A percentile compares a stretch with the other conserved stretches of the same genome.
These are phyloP conservation scores for Chlorella sp. DNA, from an alignment of 139 green algal genomes.

Conservation along the genomic window DNA sequence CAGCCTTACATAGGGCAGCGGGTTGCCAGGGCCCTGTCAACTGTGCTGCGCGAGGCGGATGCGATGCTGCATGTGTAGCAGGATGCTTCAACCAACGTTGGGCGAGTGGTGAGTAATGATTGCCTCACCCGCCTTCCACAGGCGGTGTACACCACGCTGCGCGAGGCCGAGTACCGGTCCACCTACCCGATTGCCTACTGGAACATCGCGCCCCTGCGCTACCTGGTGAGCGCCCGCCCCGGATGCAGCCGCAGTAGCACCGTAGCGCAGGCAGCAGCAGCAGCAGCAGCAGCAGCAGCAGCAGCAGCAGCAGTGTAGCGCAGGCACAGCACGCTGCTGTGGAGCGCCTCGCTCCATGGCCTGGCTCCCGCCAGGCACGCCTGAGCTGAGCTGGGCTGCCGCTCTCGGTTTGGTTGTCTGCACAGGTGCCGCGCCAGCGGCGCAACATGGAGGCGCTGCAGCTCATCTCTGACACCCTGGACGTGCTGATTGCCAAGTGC, in stretches of 20 bases:
- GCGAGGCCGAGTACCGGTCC: constrained; percentile 93
- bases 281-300: not conserved
- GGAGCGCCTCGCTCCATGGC: not conserved
- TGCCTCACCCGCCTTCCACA: no score
- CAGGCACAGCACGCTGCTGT: no score
- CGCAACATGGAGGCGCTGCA: constrained; percentile 64
- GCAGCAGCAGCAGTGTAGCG: not conserved
- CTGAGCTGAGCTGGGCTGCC: no score
- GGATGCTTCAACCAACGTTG: no score
- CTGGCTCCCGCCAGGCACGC: not conserved
- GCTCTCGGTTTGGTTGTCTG: no score
- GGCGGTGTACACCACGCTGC: constrained; percentile 93
- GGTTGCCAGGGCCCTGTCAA: no score
- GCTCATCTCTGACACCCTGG: constrained; percentile 82
- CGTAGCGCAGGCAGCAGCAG: not conserved
- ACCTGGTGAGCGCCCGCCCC: constrained; percentile 55
- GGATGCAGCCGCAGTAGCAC: constrained; percentile 62
- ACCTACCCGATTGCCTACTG: constrained; percentile 93
- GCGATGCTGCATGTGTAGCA: no score
- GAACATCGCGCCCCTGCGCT: constrained; percentile 78
- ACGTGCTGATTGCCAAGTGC: constrained; percentile 88
- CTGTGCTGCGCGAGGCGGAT: no score
- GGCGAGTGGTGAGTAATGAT: no score
- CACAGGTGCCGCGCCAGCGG: constrained; percentile 21
- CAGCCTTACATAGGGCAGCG: no score